A percentile compares a stretch with the other conserved stretches of the same genome.
Conservation (phyloP, 495 filamentous ascomycete species). For the Aspergillus nanangensis region DNA sequence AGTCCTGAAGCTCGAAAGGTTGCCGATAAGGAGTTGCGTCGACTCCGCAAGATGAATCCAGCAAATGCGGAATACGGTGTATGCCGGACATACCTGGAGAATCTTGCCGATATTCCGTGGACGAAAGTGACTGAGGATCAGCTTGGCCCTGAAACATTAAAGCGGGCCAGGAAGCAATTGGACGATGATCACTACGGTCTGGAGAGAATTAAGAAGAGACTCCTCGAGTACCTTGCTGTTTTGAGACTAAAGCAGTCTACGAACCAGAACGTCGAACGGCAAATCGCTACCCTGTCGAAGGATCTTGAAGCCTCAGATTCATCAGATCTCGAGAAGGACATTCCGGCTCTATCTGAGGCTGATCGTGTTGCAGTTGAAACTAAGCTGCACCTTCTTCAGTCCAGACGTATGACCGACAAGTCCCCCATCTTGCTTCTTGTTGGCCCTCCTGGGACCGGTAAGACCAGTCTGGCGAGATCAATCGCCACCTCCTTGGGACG, state of each 20-base stretch:
- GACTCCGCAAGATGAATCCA: constrained; percentile 91
- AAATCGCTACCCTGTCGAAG: constrained; percentile 64
- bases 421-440: constrained; percentile 93
- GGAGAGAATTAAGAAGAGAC: constrained; percentile 93
- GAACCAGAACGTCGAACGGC: constrained; percentile 72
- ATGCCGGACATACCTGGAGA: constrained; percentile 91
- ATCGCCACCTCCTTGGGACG: constrained; percentile 87
- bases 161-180: constrained; percentile 78
- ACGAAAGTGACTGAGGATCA: constrained; percentile 79
- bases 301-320: constrained; percentile 46
- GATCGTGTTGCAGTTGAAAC: constrained; percentile 45
- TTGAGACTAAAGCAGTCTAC: constrained; percentile 87
- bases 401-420: constrained; percentile 81
- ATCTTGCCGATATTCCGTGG: constrained; percentile 93
- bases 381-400: constrained; percentile 65
- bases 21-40: constrained; percentile 81
- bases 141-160: constrained; percentile 76
- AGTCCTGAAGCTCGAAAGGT: constrained; percentile 75
- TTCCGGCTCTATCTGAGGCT: constrained; percentile 31
- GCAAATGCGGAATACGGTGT: constrained; percentile 94
- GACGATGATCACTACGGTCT: constrained; percentile 96
- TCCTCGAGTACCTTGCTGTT: constrained; percentile 94
- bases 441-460: constrained; percentile 92
- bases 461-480: constrained; percentile 93
- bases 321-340: constrained; percentile 36